Evolutionary conservation across 139 green algal species (phyloP), one percentile per base, ranked within the genome.

Genomic region (Chlamydomonas schloesseri): DNA sequence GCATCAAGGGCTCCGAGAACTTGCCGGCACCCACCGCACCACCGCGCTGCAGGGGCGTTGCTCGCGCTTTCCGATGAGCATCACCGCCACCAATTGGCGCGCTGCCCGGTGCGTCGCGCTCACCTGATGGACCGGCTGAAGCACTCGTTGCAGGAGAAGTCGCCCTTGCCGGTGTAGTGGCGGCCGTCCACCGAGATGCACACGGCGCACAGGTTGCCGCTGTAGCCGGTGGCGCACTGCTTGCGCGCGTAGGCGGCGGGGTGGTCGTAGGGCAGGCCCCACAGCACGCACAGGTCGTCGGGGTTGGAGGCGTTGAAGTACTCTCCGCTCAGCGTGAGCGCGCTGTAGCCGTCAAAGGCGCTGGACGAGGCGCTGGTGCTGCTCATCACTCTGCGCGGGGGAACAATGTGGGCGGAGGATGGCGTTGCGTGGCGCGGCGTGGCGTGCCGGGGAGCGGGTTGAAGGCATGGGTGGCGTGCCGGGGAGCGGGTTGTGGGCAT

Each of bases 171-270:
- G 76, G 67, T 26, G 20, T 71, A 78, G 13, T 64, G 17, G 6
- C 9, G 23, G 1, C 69, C 81, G 28, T 87, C 69, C 15, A 72
- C 69, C 11, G 53, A 17, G 15, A 37, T n/a, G 81, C 83, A 82
- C 24, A 82, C 64, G 8, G 60, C 87, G 65, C 87, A 90, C 65
- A 90, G 67, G 60, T 90, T 84, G 42, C 87, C 87, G 10, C 3
- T 23, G 68, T 88, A 90, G 0, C 87, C 87, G 3, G 75, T 42
- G 20, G 57, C 36, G 46, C 87, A 90, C 47, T 90, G 86, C 50
- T 71, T 64, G 15, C 55, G 14, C 74, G 55, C 65, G 84, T 88
- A 88, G 23, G 64, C 76, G 8, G 36, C 34, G 21, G 71, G 64
- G 73, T 76, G 73, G 62, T 76, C 17, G 73, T 70, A 77, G 42